These are phyloP conservation scores for Cytospora mali DNA, from an alignment of 2,329 filamentous ascomycete species.

Conservation along the genomic window DNA sequence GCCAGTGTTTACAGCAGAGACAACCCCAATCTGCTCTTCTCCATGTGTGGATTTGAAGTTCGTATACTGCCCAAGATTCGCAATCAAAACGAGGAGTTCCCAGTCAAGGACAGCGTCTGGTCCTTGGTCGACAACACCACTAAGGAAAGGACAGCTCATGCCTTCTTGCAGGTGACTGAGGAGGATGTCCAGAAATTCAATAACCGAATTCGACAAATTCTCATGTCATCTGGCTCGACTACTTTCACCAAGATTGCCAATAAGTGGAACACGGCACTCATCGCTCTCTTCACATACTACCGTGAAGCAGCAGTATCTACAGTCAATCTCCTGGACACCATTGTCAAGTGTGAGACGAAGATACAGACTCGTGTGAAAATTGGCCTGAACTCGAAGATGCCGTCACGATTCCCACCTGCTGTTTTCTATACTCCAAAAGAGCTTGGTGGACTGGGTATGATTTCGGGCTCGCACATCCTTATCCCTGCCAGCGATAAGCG, in stretches of 20 bases:
- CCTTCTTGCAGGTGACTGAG: conserved; percentile 96
- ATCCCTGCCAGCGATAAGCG: conserved; percentile 97
- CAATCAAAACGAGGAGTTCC: conserved; percentile 95
- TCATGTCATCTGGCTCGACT: conserved; percentile 99
- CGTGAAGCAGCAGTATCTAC: conserved; percentile 96
- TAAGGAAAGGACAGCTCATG: conserved; percentile 95
- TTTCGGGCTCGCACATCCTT: conserved; percentile 95
- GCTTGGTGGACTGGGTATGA: conserved; percentile 95
- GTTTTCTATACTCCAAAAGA: conserved; percentile 99
- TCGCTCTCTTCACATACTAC: conserved; percentile 97
- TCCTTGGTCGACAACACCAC: conserved; percentile 94
- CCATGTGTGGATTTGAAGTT: conserved; percentile 98
- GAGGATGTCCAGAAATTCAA: conserved; percentile 99
- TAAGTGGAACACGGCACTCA: conserved; percentile 98
- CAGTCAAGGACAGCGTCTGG: conserved; percentile 98
- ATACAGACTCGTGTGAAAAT: conserved; percentile 99
- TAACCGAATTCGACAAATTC: conserved; percentile 95
- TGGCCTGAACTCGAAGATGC: conserved; percentile 98
- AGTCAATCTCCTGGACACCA: conserved; percentile 89
- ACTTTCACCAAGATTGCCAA: conserved; percentile 99
- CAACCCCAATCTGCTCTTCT: conserved; percentile 95
- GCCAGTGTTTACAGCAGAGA: conserved; percentile 97
- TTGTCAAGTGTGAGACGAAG: conserved; percentile 99
- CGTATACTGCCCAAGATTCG: conserved; percentile 93
- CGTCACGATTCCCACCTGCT: conserved; percentile 94